Percentiles rank a stretch among this genome's conserved stretches.
phyloP scores from a whole-genome alignment of 768 basidiomycete genomes.

The Punctularia strigosozonata region DNA sequence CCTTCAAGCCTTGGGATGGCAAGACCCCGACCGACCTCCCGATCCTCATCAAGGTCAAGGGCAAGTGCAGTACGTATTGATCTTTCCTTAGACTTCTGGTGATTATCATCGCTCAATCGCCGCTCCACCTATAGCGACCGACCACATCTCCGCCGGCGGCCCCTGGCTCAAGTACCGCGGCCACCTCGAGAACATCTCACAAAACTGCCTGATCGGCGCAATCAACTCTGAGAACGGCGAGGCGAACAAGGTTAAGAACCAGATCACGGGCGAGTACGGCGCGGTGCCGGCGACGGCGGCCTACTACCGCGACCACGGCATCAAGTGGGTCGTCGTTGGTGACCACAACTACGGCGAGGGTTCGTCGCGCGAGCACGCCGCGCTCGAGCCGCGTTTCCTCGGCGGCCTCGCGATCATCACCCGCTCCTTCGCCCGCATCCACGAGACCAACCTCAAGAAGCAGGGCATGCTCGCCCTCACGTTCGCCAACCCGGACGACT shows the following conservation, averaged over 20 bases:
- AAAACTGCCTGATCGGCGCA: slow-evolving; percentile 96
- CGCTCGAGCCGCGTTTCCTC: slow-evolving; percentile 90
- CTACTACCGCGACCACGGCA: slow-evolving; percentile 77
- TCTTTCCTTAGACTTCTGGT: not conserved
- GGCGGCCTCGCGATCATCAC: slow-evolving; percentile 94
- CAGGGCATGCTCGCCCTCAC: slow-evolving; percentile 97
- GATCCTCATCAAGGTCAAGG: slow-evolving; percentile 94
- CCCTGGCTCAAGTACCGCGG: slow-evolving; percentile 99
- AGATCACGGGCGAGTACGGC: slow-evolving; percentile 75
- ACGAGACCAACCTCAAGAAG: slow-evolving; percentile 98
- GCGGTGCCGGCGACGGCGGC: slow-evolving; percentile 80
- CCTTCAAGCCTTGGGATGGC: slow-evolving; percentile 90
- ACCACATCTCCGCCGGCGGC: slow-evolving; percentile 95
- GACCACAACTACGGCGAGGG: slow-evolving; percentile 97
- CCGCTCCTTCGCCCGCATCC: slow-evolving; percentile 95
- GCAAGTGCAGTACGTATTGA: slow-evolving; percentile 88
- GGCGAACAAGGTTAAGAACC: slow-evolving; percentile 93
- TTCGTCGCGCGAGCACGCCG: slow-evolving; percentile 96
- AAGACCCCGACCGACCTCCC: slow-evolving; percentile 85
- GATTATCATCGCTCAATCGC: slow-evolving; percentile 3
- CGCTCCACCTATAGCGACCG: slow-evolving; percentile 43
- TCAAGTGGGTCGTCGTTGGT: slow-evolving; percentile 97
- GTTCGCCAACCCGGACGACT: slow-evolving; percentile 85
- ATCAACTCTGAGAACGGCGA: slow-evolving; percentile 93
- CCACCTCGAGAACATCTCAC: slow-evolving; percentile 95